A percentile compares a stretch with the other conserved stretches of the same genome.
phyloP scores from a whole-genome alignment of 2,329 filamentous ascomycete genomes.

The Zymoseptoria brevis region DNA sequence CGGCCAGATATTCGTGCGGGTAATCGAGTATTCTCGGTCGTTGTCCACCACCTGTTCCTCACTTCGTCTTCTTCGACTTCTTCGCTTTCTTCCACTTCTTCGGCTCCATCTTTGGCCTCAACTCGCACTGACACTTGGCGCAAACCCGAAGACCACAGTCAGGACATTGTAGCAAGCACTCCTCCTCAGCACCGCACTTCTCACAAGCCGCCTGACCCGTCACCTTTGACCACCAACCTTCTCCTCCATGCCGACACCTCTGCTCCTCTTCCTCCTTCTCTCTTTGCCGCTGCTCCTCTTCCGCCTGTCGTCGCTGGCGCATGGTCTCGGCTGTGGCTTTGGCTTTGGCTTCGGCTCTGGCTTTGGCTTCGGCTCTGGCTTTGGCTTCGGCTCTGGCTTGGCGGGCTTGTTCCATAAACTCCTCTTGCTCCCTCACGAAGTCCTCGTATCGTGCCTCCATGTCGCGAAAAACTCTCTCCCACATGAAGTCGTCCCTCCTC shows the following conservation, averaged over 20 bases:
- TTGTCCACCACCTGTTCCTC: neutral
- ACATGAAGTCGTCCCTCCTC: neutral
- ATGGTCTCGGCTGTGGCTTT: neutral
- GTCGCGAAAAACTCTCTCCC: neutral
- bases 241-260: neutral
- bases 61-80: neutral
- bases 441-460: neutral
- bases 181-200: neutral
- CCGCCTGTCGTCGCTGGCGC: neutral
- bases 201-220: neutral
- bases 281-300: neutral
- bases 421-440: neutral
- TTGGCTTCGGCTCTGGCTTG: neutral
- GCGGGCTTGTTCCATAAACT: neutral
- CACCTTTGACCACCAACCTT: neutral
- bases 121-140: neutral
- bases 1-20: no score
- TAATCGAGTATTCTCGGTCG: no score
- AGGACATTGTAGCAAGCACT: neutral
- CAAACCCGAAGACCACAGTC: neutral
- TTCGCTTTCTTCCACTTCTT: neutral
- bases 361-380: neutral
- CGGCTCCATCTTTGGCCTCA: neutral
- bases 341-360: no score
- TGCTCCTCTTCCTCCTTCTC: neutral